phyloP scores from a whole-genome alignment of 2,329 filamentous ascomycete species.

The Aschersonia sp. region DNA sequence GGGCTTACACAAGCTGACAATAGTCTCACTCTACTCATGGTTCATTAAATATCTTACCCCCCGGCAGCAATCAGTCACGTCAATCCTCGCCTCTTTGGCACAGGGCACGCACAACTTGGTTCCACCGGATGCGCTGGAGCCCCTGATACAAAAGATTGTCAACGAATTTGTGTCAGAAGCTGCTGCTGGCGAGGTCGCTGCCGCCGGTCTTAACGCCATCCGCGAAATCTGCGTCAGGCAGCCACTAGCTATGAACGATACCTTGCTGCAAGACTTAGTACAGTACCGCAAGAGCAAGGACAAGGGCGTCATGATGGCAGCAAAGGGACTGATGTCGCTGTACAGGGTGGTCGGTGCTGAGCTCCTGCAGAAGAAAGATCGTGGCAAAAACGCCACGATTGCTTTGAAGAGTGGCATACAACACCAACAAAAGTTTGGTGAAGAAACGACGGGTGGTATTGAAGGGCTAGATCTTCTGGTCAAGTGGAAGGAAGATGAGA shows the following conservation, averaged over 20 bases:
- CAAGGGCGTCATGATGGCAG: conserved; percentile 98
- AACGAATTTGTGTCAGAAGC: conserved; percentile 98
- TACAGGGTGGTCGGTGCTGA: conserved; percentile 88
- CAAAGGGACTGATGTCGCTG: conserved; percentile 76
- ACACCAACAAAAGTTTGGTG: conserved; percentile 68
- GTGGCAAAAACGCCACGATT: conserved; percentile 83
- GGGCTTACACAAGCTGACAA: conserved; percentile 80
- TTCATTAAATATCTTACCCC: conserved; percentile 88
- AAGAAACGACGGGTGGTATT: conserved; percentile 67
- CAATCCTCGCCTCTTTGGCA: conserved; percentile 81
- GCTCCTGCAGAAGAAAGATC: conserved; percentile 75
- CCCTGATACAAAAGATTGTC: conserved; percentile 85
- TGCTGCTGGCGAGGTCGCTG: conserved; percentile 76
- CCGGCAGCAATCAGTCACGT: conserved; percentile 78
- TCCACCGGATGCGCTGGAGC: conserved; percentile 83
- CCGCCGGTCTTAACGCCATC: conserved; percentile 87
- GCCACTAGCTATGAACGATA: conserved; percentile 91
- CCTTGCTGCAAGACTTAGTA: conserved; percentile 86
- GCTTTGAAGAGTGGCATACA: conserved; percentile 62
- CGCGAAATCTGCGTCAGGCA: conserved; percentile 87
- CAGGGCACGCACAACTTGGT: conserved; percentile 86
- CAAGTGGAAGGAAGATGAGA: conserved; percentile 87
- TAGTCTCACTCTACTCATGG: conserved; percentile 89
- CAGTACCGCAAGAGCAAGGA: conserved; percentile 96
- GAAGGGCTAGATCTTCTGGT: conserved; percentile 86